These are phyloP conservation scores for Zymoseptoria brevis DNA, from an alignment of 2,329 filamentous ascomycete species.

Conservation along the genomic window DNA sequence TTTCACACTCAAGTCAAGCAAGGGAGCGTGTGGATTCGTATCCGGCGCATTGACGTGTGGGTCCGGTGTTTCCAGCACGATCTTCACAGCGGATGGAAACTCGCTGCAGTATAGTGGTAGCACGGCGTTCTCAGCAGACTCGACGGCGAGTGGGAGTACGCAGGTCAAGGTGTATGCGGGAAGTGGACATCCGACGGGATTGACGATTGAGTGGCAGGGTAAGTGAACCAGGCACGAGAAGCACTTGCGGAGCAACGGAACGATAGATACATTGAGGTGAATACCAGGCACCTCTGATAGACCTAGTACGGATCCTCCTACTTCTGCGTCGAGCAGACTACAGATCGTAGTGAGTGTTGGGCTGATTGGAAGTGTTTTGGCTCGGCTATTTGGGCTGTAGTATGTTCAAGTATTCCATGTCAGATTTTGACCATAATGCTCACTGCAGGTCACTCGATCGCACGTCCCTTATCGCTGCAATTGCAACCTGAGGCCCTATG, in stretches of 20 bases:
- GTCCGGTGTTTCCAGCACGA: constrained; percentile 36
- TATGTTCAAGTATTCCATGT: background rate
- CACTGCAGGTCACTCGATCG: too few relatives aligned
- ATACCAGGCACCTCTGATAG: background rate
- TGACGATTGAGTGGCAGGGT: constrained; percentile 35
- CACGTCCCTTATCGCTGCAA: too few relatives aligned
- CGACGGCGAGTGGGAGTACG: constrained; percentile 34
- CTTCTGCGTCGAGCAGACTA: background rate
- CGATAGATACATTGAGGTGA: background rate
- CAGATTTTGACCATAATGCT: too few relatives aligned
- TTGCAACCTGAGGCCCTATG: too few relatives aligned
- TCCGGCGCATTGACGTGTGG: constrained; percentile 50
- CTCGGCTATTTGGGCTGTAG: background rate
- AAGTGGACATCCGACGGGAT: constrained; percentile 22
- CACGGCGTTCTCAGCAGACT: constrained; percentile 38
- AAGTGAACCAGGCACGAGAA: constrained; percentile 2
- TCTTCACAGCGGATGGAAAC: constrained; percentile 33
- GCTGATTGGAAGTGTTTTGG: background rate
- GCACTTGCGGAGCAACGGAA: background rate
- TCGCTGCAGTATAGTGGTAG: constrained; percentile 34
- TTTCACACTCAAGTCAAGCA: constrained; percentile 52
- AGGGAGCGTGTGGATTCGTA: constrained; percentile 51
- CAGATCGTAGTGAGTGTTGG: background rate
- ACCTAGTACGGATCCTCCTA: background rate
- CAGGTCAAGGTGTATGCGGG: constrained; percentile 39